Conservation (phyloP, 345 rosid species). For the Brassica rapa region DNA sequence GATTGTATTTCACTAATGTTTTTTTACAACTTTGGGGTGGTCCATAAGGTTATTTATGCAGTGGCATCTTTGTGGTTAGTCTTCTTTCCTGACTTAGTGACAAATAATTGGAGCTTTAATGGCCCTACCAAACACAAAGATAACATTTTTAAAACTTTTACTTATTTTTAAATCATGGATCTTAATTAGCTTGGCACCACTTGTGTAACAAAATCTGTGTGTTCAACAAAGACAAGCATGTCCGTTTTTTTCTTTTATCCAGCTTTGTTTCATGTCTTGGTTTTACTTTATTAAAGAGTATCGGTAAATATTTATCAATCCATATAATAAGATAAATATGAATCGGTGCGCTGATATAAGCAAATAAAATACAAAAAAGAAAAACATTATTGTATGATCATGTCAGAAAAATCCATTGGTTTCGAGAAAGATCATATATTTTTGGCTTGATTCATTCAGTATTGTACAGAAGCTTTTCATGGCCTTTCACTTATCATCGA, state of each 20-base stretch:
- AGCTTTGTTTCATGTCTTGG: constrained; percentile 28
- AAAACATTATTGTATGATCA: constrained; percentile 1
- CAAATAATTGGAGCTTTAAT: constrained; percentile 43
- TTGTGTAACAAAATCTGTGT: constrained; percentile 34
- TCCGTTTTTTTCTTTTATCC: constrained; percentile 11
- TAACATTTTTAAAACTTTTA: constrained; percentile 34
- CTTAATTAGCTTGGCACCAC: constrained; percentile 39
- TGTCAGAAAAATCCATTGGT: constrained; percentile 14
- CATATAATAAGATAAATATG: constrained; percentile 7
- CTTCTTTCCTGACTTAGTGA: constrained; percentile 40
- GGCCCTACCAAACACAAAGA: constrained; percentile 38
- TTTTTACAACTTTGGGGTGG: constrained; percentile 23
- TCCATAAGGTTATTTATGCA: constrained; percentile 34
- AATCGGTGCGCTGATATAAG: constrained; percentile 26
- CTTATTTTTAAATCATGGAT: constrained; percentile 11
- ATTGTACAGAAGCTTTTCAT: not conserved
- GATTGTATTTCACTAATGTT: not conserved
- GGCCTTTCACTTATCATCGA: not conserved
- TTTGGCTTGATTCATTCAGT: constrained; percentile 8
- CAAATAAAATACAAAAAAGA: not conserved
- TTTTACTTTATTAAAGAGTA: constrained; percentile 36
- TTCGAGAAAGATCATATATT: constrained; percentile 9
- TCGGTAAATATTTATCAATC: constrained; percentile 14
- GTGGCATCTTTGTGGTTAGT: constrained; percentile 38
- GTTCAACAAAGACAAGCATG: constrained; percentile 45